A percentile compares a stretch with the other conserved stretches of the same genome.
Evolutionary conservation across 1,284 basidiomycete species (phyloP).

Genomic region (Pseudozyma hubeiensis): DNA sequence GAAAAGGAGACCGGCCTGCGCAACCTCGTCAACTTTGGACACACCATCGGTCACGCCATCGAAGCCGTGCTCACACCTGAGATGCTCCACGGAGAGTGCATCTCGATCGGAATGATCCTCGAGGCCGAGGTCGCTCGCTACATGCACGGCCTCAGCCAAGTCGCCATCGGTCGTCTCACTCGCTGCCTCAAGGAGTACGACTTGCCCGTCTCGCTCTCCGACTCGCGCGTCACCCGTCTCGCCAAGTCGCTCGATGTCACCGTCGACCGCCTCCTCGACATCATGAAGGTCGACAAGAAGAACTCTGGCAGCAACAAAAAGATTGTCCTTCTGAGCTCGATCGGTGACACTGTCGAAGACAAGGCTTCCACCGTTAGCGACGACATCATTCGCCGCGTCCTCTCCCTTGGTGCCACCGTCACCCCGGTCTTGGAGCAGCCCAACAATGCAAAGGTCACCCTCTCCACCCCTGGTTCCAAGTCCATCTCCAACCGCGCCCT

Average conservation of each 20-base stretch:
- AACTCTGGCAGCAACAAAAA: constrained; percentile 89
- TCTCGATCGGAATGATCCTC: constrained; percentile 68
- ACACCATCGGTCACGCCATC: constrained; percentile 68
- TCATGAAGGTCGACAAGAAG: constrained; percentile 96
- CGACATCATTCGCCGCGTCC: constrained; percentile 58
- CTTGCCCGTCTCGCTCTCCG: constrained; percentile 61
- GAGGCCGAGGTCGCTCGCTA: constrained; percentile 66
- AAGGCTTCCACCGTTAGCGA: constrained; percentile 84
- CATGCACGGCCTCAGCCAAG: constrained; percentile 64
- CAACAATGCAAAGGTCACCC: constrained; percentile 73
- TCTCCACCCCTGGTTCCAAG: constrained; percentile 95
- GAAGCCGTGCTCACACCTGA: constrained; percentile 67
- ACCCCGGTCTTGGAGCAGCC: constrained; percentile 43
- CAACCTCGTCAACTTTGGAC: constrained; percentile 69
- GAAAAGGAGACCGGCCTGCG: constrained; percentile 68
- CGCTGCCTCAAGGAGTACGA: constrained; percentile 65
- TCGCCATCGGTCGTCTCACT: constrained; percentile 62
- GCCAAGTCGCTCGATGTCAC: constrained; percentile 78
- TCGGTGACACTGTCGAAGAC: constrained; percentile 91
- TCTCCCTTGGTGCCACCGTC: constrained; percentile 75
- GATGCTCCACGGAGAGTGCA: constrained; percentile 67
- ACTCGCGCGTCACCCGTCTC: constrained; percentile 72
- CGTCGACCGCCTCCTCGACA: constrained; percentile 86
- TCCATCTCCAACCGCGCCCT: constrained; percentile 96
- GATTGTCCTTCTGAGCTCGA: constrained; percentile 88